Conservation (phyloP, 2,329 filamentous ascomycete species). For the Penicillium vulpinum region DNA sequence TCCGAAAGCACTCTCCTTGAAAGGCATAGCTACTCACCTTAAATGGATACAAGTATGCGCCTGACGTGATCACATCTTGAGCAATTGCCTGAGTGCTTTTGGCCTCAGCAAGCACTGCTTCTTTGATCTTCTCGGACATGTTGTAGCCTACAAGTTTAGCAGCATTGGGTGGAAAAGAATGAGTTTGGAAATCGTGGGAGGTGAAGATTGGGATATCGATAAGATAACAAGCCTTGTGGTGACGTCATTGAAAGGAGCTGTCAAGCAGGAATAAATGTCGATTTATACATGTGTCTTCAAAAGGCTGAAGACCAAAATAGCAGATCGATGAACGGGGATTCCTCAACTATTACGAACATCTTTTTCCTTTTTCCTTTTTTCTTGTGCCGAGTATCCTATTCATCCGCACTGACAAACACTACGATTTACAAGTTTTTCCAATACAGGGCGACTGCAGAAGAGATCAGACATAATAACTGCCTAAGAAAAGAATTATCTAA, state of each 20-base stretch:
- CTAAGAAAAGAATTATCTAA: no score
- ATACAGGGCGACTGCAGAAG: no score
- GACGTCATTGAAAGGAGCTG: not conserved
- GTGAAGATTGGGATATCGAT: not conserved
- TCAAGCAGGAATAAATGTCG: not conserved
- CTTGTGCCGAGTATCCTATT: no score
- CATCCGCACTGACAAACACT: no score
- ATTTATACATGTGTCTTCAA: no score
- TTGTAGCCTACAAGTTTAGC: not conserved
- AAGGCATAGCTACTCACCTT: constrained; percentile 48
- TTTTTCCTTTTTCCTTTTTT: no score
- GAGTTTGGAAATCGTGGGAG: not conserved
- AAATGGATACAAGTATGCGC: constrained; percentile 83
- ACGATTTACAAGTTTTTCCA: no score
- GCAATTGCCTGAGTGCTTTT: constrained; percentile 64
- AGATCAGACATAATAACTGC: no score
- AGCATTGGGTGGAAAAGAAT: not conserved
- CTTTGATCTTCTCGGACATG: constrained; percentile 55
- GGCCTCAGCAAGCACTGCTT: constrained; percentile 67
- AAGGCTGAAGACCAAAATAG: no score
- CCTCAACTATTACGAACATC: no score
- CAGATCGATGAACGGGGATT: no score
- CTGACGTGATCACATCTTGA: constrained; percentile 69
- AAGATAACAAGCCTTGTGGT: not conserved
- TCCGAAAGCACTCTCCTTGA: no score